phyloP scores from a whole-genome alignment of 441 rosid species.

The Adansonia rubrostipa region DNA sequence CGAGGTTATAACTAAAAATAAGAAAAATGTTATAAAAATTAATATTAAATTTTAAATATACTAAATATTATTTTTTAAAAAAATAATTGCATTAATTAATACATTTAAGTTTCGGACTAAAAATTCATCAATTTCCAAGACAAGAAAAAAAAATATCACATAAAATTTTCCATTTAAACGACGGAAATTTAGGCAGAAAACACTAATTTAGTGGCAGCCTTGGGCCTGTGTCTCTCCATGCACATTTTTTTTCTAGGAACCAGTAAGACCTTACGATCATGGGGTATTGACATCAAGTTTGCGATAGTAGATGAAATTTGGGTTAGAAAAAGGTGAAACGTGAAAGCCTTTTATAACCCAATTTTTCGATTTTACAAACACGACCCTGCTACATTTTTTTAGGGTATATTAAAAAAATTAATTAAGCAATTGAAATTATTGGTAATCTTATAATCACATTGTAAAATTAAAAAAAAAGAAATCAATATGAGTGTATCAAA shows the following conservation, averaged over 20 bases:
- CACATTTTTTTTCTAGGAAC: neutral
- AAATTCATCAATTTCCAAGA: neutral
- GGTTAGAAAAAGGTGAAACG: neutral
- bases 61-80: no score
- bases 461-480: no score
- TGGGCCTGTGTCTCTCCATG: neutral
- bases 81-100: no score
- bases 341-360: neutral
- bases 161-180: neutral
- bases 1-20: no score
- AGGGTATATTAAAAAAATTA: no score
- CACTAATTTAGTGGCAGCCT: neutral
- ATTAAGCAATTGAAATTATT: no score
- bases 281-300: neutral
- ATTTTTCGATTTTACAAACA: no score
- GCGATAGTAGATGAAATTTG: neutral
- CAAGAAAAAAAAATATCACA: neutral
- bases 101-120: neutral
- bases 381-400: no score
- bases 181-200: neutral
- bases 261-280: neutral
- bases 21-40: no score
- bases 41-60: no score
- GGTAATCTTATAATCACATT: no score
- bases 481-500: no score